A percentile compares a stretch with the other conserved stretches of the same genome.
phyloP scores from a whole-genome alignment of 441 rosid genomes.

The Pelargonium fulgidum region DNA sequence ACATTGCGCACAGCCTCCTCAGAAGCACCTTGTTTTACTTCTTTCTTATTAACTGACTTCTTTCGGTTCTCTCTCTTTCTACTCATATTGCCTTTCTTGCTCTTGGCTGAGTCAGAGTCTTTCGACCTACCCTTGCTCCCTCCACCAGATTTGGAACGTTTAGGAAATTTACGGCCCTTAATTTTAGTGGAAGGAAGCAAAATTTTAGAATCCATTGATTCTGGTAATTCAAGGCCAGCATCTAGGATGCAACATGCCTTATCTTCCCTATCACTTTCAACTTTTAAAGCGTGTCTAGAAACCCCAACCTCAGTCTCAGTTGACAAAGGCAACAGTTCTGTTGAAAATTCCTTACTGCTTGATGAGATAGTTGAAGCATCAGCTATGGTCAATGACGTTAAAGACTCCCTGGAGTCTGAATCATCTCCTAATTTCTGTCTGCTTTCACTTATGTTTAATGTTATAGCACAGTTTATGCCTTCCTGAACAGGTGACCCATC shows the following conservation, averaged over 20 bases:
- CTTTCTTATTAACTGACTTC: conserved; percentile 33
- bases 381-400: conserved; percentile 22
- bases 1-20: conserved; percentile 28
- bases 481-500: conserved; percentile 30
- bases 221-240: conserved; percentile 20
- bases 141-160: conserved; percentile 41
- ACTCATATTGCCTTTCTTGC: conserved; percentile 33
- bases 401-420: conserved; percentile 26
- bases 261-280: conserved; percentile 21
- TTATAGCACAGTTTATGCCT: conserved; percentile 32
- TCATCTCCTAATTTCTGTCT: conserved; percentile 25
- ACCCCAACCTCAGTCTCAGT: conserved; percentile 24
- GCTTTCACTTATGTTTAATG: conserved; percentile 36
- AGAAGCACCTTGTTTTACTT: conserved; percentile 28
- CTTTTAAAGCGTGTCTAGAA: conserved; percentile 22
- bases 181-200: conserved; percentile 32
- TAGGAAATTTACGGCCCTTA: conserved; percentile 27
- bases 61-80: conserved; percentile 30
- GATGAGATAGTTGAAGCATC: conserved; percentile 32
- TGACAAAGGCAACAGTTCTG: conserved; percentile 24
- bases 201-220: conserved; percentile 23
- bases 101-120: conserved; percentile 35
- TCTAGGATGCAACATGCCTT: conserved; percentile 21
- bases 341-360: conserved; percentile 25
- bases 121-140: conserved; percentile 42